Evolutionary conservation across 257 asterid genomes (phyloP).

Genomic region (Paulownia fortunei): DNA sequence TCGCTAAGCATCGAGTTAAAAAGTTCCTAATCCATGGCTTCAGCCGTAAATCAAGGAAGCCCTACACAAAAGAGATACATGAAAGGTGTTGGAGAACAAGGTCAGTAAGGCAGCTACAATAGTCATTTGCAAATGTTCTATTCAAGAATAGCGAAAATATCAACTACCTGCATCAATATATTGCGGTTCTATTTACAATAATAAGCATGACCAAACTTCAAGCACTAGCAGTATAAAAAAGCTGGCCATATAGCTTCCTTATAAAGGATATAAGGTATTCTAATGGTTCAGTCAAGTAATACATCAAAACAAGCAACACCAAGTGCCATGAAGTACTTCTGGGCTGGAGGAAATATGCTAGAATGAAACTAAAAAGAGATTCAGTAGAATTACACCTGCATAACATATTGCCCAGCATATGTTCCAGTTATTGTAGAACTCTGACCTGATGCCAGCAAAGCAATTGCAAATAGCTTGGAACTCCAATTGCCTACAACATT

Average conservation of each 20-base stretch:
- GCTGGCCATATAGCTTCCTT: neutral
- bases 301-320: neutral
- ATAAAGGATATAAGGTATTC: neutral
- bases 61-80: constrained; percentile 49
- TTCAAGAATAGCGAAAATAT: neutral
- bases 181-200: neutral
- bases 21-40: constrained; percentile 93
- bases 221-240: neutral
- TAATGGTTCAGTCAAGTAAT: neutral
- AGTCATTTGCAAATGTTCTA: neutral
- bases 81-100: neutral
- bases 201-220: neutral
- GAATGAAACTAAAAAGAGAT: constrained; percentile 3
- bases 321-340: neutral
- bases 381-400: constrained; percentile 67
- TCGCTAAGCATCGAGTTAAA: constrained; percentile 87
- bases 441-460: constrained; percentile 96
- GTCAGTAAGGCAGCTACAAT: neutral
- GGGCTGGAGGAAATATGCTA: neutral
- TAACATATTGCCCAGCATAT: constrained; percentile 95
- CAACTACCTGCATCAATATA: neutral
- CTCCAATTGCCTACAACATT: constrained; percentile 93
- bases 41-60: constrained; percentile 88
- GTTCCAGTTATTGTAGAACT: constrained; percentile 99
- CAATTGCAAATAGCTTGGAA: constrained; percentile 93